Evolutionary conservation across 23 red algal species (phyloP), one percentile per base, ranked within the genome.

Genomic region (Cyanidioschyzon merolae): DNA sequence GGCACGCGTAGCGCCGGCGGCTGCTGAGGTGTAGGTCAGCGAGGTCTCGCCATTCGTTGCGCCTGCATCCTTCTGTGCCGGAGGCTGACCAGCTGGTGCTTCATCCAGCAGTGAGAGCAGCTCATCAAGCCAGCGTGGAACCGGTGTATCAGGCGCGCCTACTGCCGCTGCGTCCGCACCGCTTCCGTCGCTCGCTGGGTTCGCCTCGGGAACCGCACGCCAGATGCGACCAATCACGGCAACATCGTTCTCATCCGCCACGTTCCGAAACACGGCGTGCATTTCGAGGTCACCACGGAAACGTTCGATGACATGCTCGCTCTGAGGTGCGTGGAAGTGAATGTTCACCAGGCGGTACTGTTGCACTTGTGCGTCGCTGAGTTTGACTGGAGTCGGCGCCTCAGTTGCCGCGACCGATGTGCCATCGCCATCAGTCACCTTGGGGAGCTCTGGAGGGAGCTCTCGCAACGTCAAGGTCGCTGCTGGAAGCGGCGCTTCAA

Each of bases 311-410:
- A 71, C 63, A 35, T 71, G 63, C 30, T 71, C 63, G 63, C 63
- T 71, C 63, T 71, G 63, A 25, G 63, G 63, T 71, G 63, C 63
- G 29, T 71, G 63, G 63, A 71, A 71, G 30, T 71, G 63, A 25
- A 71, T 25, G 30, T 35, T 71, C 63, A 35, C 32, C 16, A 71
- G 63, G 21, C 63, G 63, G 30, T 71, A 71, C 63, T 25, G 21
- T 27, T 32, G 32, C 63, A 27, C 63, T 71, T 71, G 16, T 7
- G 63, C 21, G 29, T 71, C 63, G 63, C 7, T 32, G 12, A 71
- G 63, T 71, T 71, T 71, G 16, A 71, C 3, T 7, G 32, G 21
- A 27, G 63, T 25, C 29, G 63, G 32, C 29, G 32, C 32, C 63
- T 71, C 63, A 3, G 63, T 12, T 3, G 29, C 32, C n/a, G 12